phyloP scores from a whole-genome alignment of 177 flowering plant species.

The Vitis hybrid region DNA sequence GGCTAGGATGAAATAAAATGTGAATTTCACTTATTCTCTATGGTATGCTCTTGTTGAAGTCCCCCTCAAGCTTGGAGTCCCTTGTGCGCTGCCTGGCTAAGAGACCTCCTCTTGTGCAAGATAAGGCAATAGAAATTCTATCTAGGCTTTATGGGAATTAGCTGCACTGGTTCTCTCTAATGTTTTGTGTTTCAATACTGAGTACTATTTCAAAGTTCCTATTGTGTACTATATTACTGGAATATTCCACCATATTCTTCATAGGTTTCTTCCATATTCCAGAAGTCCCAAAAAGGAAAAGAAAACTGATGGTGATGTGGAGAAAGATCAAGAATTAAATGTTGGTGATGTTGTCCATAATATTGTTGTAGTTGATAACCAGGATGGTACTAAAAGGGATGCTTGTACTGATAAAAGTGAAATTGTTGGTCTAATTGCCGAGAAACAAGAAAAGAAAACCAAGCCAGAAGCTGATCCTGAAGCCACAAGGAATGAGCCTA shows the following conservation, averaged over 20 bases:
- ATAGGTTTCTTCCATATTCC: too few species aligned
- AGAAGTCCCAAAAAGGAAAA: constrained; percentile 26
- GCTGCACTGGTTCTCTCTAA: too few species aligned
- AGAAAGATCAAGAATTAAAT: constrained; percentile 1
- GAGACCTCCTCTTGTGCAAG: constrained; percentile 62
- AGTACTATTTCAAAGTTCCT: too few species aligned
- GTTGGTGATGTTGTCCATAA: not conserved
- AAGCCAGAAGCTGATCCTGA: constrained; percentile 18
- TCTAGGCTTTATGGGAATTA: too few species aligned
- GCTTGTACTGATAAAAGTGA: not conserved
- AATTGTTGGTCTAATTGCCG: not conserved
- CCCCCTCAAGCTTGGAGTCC: constrained; percentile 63
- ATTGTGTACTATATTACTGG: too few species aligned
- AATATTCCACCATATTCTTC: too few species aligned
- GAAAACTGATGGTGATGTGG: constrained; percentile 10
- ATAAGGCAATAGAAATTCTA: too few species aligned
- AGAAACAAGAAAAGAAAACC: not conserved
- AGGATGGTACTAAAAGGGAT: not conserved
- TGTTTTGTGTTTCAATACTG: too few species aligned
- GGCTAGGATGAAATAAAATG: constrained; percentile 58
- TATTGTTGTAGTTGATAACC: not conserved
- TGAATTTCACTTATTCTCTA: constrained; percentile 45
- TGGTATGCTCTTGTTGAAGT: constrained; percentile 65
- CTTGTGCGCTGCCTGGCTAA: constrained; percentile 64
- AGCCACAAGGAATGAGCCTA: constrained; percentile 5